Base-by-base conservation (phyloP, 2,329 filamentous ascomycete genomes). In the Penicillium thymicola region DNA sequence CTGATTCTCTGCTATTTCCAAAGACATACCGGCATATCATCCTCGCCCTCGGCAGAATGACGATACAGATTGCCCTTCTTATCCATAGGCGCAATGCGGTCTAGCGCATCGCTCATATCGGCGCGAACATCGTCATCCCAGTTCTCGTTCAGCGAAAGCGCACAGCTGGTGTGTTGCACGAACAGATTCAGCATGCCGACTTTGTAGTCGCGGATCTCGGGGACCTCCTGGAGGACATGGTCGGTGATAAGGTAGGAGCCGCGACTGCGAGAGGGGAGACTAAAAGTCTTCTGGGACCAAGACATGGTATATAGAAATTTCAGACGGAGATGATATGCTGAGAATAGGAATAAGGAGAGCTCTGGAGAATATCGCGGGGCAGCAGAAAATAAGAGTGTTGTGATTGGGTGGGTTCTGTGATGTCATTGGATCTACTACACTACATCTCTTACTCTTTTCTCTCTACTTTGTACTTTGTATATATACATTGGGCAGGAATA, bases 41-140 rank as follows among this genome's bases (percentile, higher is more conserved):
- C 94, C 50, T 74, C 71, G 2, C 94, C 94, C 80, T 96, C 94
- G 0, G 88, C 92, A 67, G 84, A 85, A 76, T 99, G 94, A 42
- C 90, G 80, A 76, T 97, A 99, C 44, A 97, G 73, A 9, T 84
- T 81, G 3, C 88, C 88, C 70, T 87, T 87, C 25, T 81, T 83
- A 54, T 95, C 92, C 69, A 90, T 89, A 0, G 92, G 92, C 41
- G 88, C 94, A 67, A 99, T 89, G 43, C 92, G 82, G 75, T 99
- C 93, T 63, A 99, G 80, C 45, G 93, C 91, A 78, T 97, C 91
- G 70, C 85, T 91, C 93, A 97, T 96, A 75, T 99, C 92, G 40
- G 83, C 83, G 57, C 92, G 84, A n/a, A 99, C 94, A 76, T 95
- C 90, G 44, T 79, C 75, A 70, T 92, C 90, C 79, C 80, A 88